Conservation (phyloP, 1,139 yeast species). For the Saccharomyces hybrid region DNA sequence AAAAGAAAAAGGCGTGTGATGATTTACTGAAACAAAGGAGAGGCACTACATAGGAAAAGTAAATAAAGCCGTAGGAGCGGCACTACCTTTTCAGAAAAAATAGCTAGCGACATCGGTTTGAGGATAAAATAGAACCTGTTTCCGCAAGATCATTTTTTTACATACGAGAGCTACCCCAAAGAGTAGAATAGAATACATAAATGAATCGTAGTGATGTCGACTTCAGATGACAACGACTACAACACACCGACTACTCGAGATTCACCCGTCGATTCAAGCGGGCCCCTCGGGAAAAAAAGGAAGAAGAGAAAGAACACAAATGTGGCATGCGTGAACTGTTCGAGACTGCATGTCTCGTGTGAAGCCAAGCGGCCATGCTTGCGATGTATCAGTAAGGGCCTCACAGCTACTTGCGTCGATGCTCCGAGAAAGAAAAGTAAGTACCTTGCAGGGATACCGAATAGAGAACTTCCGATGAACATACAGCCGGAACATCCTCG, state of each 20-base stretch:
- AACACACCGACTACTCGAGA: background rate
- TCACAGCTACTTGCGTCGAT: conserved; percentile 70
- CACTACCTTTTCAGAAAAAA: background rate
- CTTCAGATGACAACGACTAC: conserved; percentile 4
- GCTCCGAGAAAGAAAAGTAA: conserved; percentile 85
- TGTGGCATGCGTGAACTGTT: conserved; percentile 82
- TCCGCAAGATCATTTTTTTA: background rate
- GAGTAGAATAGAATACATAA: background rate
- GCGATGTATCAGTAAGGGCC: conserved; percentile 65
- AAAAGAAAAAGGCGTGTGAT: background rate
- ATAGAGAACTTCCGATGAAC: conserved; percentile 16
- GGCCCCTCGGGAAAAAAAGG: conserved; percentile 1
- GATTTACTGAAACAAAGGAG: background rate
- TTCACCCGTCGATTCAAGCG: background rate
- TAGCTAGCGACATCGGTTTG: background rate
- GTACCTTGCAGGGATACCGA: conserved; percentile 57
- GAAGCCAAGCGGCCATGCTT: conserved; percentile 76
- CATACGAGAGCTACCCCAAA: background rate
- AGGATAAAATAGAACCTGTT: background rate
- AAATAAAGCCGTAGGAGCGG: background rate
- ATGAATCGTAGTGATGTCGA: background rate
- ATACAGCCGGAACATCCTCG: conserved; percentile 5
- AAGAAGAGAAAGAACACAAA: conserved; percentile 49
- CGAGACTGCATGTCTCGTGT: conserved; percentile 81
- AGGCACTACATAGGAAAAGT: background rate